A percentile compares a stretch with the other conserved stretches of the same genome.
Conservation (phyloP, 345 rosid genomes). For the Eucalyptus marginata region DNA sequence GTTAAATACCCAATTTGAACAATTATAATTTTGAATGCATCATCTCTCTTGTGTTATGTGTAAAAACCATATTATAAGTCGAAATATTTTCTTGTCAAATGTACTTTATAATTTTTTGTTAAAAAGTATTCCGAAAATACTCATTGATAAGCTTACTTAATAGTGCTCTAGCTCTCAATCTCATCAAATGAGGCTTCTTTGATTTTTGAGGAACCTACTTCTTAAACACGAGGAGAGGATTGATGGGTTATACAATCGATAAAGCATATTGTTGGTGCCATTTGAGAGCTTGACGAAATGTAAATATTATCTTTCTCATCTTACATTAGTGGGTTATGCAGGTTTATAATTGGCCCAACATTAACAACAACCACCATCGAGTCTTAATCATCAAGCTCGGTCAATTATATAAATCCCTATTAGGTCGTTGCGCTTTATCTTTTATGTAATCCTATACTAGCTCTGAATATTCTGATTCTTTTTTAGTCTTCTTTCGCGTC, state of each 20-base stretch:
- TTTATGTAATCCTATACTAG: background rate
- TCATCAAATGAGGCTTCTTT: background rate
- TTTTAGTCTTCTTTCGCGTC: background rate
- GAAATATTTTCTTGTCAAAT: fast-evolving
- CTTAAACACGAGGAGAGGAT: background rate
- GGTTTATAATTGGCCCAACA: background rate
- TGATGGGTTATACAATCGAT: background rate
- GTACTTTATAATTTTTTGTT: background rate
- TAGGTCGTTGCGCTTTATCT: background rate
- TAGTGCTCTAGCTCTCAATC: background rate
- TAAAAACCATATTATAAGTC: background rate
- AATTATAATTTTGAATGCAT: background rate
- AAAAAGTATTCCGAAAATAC: background rate
- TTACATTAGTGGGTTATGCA: background rate
- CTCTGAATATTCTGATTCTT: background rate
- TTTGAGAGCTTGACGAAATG: background rate
- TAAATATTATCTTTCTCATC: background rate
- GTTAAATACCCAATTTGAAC: background rate
- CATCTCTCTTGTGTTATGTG: background rate
- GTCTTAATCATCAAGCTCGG: background rate
- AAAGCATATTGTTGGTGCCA: background rate
- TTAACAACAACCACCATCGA: too few species aligned
- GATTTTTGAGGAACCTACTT: background rate
- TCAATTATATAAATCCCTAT: background rate
- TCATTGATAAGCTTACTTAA: background rate